Conservation (phyloP, 257 asterid genomes). For the Prunella vulgaris region DNA sequence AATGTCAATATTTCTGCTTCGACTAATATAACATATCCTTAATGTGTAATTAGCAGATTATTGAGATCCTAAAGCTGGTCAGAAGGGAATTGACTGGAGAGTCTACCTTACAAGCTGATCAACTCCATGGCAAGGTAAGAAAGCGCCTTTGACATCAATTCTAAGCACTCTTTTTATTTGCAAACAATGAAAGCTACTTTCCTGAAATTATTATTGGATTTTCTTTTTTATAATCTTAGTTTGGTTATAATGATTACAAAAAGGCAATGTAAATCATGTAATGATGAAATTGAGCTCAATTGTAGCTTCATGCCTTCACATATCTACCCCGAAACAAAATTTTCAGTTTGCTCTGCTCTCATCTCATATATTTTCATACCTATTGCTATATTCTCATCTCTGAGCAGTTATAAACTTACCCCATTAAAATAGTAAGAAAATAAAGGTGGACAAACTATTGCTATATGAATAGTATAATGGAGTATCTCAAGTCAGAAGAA, state of each 20-base stretch:
- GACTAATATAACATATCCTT: conserved; percentile 1
- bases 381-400: too few relatives aligned
- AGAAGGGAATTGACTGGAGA: conserved; percentile 82
- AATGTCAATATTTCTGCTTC: neutral
- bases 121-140: conserved; percentile 28
- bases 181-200: neutral
- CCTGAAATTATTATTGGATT: neutral
- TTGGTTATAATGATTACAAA: neutral
- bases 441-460: neutral
- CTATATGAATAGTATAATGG: neutral
- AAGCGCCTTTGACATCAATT: neutral
- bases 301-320: neutral
- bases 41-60: conserved; percentile 42
- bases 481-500: neutral
- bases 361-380: neutral
- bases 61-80: conserved; percentile 72
- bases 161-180: neutral
- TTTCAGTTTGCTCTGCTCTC: neutral
- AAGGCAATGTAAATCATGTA: neutral
- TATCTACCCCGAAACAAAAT: neutral
- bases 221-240: neutral
- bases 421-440: neutral
- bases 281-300: neutral
- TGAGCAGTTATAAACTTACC: neutral
- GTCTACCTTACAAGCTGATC: conserved; percentile 36